phyloP scores from a whole-genome alignment of 805 yeast genomes.

The Blastobotrys robertii region DNA sequence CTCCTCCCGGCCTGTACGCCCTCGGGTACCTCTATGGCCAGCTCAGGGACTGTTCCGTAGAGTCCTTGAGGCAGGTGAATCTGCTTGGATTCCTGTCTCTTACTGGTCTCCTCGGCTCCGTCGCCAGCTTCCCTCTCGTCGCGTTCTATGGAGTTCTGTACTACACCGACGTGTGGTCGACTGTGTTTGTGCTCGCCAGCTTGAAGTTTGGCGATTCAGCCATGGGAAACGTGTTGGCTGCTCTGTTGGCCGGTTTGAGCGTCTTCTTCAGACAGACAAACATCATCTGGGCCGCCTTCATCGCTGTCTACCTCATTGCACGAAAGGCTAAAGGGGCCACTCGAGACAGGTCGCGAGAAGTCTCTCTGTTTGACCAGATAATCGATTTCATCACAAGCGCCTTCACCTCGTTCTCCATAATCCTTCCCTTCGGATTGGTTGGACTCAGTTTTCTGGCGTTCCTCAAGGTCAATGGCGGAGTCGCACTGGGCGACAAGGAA shows the following conservation, averaged over 20 bases:
- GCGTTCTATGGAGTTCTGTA: constrained; percentile 65
- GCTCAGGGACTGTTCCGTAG: constrained; percentile 24
- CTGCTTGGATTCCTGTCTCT: constrained; percentile 31
- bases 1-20: constrained; percentile 87
- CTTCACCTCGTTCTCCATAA: constrained; percentile 4
- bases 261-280: constrained; percentile 84
- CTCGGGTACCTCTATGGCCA: constrained; percentile 30
- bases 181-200: constrained; percentile 52
- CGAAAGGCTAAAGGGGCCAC: neutral
- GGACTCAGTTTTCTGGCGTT: constrained; percentile 47
- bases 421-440: constrained; percentile 32
- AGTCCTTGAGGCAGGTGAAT: constrained; percentile 46
- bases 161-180: constrained; percentile 93
- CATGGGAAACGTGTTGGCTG: constrained; percentile 29
- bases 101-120: constrained; percentile 19
- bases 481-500: constrained; percentile 84
- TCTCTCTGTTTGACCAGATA: neutral
- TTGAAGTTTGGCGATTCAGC: constrained; percentile 27
- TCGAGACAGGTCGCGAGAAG: neutral
- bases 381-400: constrained; percentile 2
- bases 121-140: constrained; percentile 55
- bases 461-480: constrained; percentile 62
- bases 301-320: constrained; percentile 29
- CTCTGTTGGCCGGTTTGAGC: constrained; percentile 50
- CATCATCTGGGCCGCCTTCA: constrained; percentile 70